Conservation (phyloP, 768 basidiomycete species). For the Tricholoma matsutake region DNA sequence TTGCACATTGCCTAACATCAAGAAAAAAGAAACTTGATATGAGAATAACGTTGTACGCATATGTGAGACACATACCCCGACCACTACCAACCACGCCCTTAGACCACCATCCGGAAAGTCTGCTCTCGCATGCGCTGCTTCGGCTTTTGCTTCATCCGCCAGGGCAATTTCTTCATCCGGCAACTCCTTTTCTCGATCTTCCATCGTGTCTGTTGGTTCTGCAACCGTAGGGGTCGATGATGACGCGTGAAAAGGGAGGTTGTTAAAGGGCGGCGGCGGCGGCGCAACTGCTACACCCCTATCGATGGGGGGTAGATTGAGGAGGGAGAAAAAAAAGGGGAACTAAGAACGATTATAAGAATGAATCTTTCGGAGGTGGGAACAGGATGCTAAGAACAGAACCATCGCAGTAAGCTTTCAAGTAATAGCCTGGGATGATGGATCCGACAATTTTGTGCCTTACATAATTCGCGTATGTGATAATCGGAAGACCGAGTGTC, state of each 20-base stretch:
- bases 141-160: neutral
- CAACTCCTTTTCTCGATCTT: neutral
- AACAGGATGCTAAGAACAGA: neutral
- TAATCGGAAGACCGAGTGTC: no score
- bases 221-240: neutral
- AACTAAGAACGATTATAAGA: neutral
- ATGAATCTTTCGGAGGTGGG: neutral
- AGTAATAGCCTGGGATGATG: no score
- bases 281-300: neutral
- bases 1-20: slow-evolving; percentile 40
- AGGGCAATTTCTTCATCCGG: neutral
- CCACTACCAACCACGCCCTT: slow-evolving; percentile 42
- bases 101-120: slow-evolving; percentile 42
- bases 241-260: neutral
- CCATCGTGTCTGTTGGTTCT: neutral
- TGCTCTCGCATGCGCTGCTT: neutral
- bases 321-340: neutral
- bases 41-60: neutral
- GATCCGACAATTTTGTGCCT: neutral
- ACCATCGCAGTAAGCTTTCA: neutral
- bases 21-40: neutral
- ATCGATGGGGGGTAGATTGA: neutral
- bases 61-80: slow-evolving; percentile 32
- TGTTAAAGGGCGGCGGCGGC: neutral
- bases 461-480: neutral